Conservation (phyloP, 2,329 filamentous ascomycete genomes). For the Colletotrichum sidae region DNA sequence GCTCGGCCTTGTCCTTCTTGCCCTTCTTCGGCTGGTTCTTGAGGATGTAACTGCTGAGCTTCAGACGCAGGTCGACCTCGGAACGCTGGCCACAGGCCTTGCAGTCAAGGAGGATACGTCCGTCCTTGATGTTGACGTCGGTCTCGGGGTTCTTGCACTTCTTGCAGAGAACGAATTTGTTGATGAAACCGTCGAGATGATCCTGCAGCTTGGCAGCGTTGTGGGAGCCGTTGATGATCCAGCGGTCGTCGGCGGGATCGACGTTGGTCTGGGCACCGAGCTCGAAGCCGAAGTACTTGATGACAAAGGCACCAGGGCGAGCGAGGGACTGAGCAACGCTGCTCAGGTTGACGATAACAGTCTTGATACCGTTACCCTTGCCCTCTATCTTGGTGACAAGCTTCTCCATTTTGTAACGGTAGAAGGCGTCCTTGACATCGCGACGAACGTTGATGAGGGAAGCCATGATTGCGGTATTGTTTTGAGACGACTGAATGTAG, state of each 20-base stretch:
- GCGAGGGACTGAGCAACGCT: conserved; percentile 92
- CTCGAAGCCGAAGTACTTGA: conserved; percentile 99
- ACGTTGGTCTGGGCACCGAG: conserved; percentile 98
- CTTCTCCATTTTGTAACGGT: conserved; percentile 99
- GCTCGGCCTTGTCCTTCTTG: conserved; percentile 95
- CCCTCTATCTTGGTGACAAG: conserved; percentile 99
- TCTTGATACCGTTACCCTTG: conserved; percentile 99
- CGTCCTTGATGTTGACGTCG: conserved; percentile 94
- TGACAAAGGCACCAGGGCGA: conserved; percentile 92
- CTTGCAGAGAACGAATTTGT: conserved; percentile 99
- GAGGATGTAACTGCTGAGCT: conserved; percentile 96
- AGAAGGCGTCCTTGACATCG: conserved; percentile 98
- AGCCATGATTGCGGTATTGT: conserved; percentile 80
- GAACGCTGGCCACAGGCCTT: conserved; percentile 97
- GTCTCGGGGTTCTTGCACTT: conserved; percentile 99
- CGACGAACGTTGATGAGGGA: conserved; percentile 94
- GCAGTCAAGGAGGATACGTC: conserved; percentile 92
- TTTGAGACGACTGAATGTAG: conserved; percentile 21
- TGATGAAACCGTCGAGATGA: conserved; percentile 97
- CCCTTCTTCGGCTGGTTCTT: conserved; percentile 95
- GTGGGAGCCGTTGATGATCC: conserved; percentile 99
- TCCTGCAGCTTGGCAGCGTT: conserved; percentile 96
- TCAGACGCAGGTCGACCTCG: conserved; percentile 91
- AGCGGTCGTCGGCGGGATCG: conserved; percentile 96
- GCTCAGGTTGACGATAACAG: conserved; percentile 93